Evolutionary conservation across 306 rosid species (phyloP), one percentile per base, ranked within the genome.

Genomic region (Vigna radiata): DNA sequence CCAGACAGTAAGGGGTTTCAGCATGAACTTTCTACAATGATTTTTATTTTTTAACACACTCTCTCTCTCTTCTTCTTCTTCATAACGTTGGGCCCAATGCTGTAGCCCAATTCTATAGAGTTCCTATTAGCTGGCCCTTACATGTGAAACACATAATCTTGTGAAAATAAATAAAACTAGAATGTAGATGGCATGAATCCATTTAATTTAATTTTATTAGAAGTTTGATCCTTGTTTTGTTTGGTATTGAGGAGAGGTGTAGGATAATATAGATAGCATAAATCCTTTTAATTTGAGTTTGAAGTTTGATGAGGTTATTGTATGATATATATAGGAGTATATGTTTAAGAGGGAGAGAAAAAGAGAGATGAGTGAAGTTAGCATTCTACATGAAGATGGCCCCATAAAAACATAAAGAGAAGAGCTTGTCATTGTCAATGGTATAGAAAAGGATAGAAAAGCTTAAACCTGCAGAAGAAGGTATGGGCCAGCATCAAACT

Each of bases 361-460:
- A 75, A 44, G 78, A 69, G 79, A 43, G 78, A 75, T 70, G 73
- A 75, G 33, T 76, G 77, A 76, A 67, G 81, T 72, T 66, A 47
- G 73, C 83, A 70, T 79, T 82, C 29, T 71, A 44, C 77, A 64
- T 73, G 77, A 77, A 70, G 73, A 17, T 43, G 91, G 84, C 62
- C 87, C 87, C 87, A 76, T 78, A 73, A 58, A 82, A 79, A 65
- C 12, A 69, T 82, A 82, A 73, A 84, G 84, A 60, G 65, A 67
- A 54, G 19, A 70, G 75, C 83, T 41, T 75, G 87, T 87, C 87
- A 7, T 81, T 85, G 81, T 87, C 91, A 87, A 52, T 76, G 63
- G 7, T 46, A 77, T 74, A 72, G 72, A 75, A 86, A 86, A 86
- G 60, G 41, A 68, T 70, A 73, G 75, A 75, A 82, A 82, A 80